Evolutionary conservation across 2,329 filamentous ascomycete species (phyloP).

Genomic region (Ceratocystiopsis brevicomis): DNA sequence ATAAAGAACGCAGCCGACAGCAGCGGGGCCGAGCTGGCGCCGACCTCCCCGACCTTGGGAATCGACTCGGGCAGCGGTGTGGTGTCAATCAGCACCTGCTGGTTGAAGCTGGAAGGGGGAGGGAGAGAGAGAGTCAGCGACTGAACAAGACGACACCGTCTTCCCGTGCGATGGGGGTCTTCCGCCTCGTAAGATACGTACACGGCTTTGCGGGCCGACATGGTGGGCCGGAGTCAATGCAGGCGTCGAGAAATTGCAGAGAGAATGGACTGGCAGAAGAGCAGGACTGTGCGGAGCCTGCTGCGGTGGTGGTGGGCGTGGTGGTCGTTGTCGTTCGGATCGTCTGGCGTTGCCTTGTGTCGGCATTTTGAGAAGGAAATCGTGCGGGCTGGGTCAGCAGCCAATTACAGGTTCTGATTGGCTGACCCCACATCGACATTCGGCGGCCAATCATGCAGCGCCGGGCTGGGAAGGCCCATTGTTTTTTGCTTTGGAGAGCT

Average conservation of each 20-base stretch:
- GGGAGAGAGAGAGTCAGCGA: neutral
- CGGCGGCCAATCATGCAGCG: slow-evolving; percentile 7
- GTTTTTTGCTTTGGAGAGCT: neutral
- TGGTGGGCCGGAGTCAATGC: slow-evolving; percentile 14
- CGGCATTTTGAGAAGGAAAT: too few relatives aligned
- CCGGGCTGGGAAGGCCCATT: slow-evolving; percentile 5
- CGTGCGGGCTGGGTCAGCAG: slow-evolving; percentile 8
- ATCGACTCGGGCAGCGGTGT: slow-evolving; percentile 85
- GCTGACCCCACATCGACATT: slow-evolving; percentile 1
- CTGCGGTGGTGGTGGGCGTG: too few relatives aligned
- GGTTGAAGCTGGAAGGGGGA: slow-evolving; percentile 57
- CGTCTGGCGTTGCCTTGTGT: too few relatives aligned
- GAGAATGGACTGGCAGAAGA: slow-evolving; percentile 14
- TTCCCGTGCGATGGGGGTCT: too few relatives aligned
- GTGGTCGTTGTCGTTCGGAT: slow-evolving; percentile 12
- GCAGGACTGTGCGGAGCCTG: too few relatives aligned
- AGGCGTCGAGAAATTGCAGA: neutral
- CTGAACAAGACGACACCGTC: neutral
- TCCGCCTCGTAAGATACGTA: slow-evolving; percentile 18
- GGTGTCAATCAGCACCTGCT: slow-evolving; percentile 83
- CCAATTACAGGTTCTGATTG: slow-evolving; percentile 10
- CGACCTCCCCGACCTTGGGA: slow-evolving; percentile 84
- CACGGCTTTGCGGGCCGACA: slow-evolving; percentile 42
- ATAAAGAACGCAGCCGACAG: slow-evolving; percentile 93
- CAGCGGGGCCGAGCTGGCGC: slow-evolving; percentile 79